Base-by-base conservation (phyloP, 2,329 filamentous ascomycete genomes). In the Knoxdaviesia capensis region DNA sequence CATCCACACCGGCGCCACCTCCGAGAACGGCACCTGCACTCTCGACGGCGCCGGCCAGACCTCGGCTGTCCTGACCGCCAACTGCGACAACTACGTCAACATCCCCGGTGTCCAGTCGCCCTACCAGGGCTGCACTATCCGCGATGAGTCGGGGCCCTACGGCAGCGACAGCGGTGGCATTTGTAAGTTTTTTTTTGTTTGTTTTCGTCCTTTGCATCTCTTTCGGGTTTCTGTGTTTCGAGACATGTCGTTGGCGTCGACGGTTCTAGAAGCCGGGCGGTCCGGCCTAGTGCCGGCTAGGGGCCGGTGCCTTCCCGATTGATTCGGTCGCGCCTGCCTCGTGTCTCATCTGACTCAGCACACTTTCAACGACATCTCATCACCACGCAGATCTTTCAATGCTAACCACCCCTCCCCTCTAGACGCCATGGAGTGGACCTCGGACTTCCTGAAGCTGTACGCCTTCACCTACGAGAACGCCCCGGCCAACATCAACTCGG, bases 1-100 rank as follows among this genome's bases (percentile, higher is more conserved):
- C 31, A 54, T 79, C 34, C 71, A 79, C 57, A 74, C 73, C 34
- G 55, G 56, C 38, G 35, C 45, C 7, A 49, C 53, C 1, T 11
- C 31, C 6, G 41, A 44, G 5, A 51, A 57, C 31, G 63, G 61
- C 36, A 42, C 46, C 2, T 67, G 63, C 50, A 50, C 38, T 3
- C 48, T 66, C 35, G 44, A 53, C 4, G 42, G 47, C 29, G 47
- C 42, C 32, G 50, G 48, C 40, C 57, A 61, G 52, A 50, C 50
- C 4, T 53, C 54, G 29, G 43, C 46, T 6, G 42, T 64, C 31
- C 43, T 48, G 33, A 61, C 56, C 29, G 11, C 37, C 34, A 61
- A 64, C 56, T 66, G 63, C 48, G 58, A 60, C 50, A 61, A 63
- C 49, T 44, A 46, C n/a, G 58, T 54, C 49, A 53, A 57, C 41